These are phyloP conservation scores for Lachnellula arida DNA, from an alignment of 2,329 filamentous ascomycete species.

Conservation along the genomic window DNA sequence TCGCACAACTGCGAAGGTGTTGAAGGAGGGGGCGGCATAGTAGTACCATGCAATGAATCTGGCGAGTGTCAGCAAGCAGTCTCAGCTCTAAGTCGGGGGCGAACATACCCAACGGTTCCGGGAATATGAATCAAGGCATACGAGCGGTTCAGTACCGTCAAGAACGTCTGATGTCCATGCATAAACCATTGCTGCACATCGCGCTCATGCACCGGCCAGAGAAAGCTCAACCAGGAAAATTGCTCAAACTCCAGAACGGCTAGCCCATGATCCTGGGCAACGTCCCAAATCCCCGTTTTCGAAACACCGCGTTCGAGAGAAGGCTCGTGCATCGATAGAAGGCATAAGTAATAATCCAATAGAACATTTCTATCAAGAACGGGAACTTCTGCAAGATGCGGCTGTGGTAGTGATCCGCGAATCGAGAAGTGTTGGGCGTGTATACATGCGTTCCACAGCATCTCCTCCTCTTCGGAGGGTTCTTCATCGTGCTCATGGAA, in stretches of 20 bases:
- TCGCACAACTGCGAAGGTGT: slow-evolving; percentile 41
- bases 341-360: slow-evolving; percentile 52
- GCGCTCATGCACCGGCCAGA: slow-evolving; percentile 49
- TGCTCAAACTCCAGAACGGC: slow-evolving; percentile 52
- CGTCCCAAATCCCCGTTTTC: slow-evolving; percentile 45
- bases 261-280: slow-evolving; percentile 51
- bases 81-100: background rate
- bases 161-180: slow-evolving; percentile 45
- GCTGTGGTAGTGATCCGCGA: slow-evolving; percentile 55
- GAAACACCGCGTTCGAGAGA: slow-evolving; percentile 32
- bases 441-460: slow-evolving; percentile 46
- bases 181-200: slow-evolving; percentile 54
- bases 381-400: slow-evolving; percentile 61
- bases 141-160: slow-evolving; percentile 53
- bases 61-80: slow-evolving; percentile 11
- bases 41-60: slow-evolving; percentile 63
- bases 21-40: slow-evolving; percentile 48
- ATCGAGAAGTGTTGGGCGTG: slow-evolving; percentile 58
- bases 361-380: slow-evolving; percentile 63
- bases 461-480: slow-evolving; percentile 44
- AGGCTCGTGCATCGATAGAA: slow-evolving; percentile 29
- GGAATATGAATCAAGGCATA: slow-evolving; percentile 59
- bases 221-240: slow-evolving; percentile 42
- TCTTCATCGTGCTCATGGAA: slow-evolving; percentile 25
- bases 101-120: slow-evolving; percentile 50